Evolutionary conservation across 2,329 filamentous ascomycete species (phyloP), one percentile per base, ranked within the genome.

Genomic region (Xylariaceae sp.): DNA sequence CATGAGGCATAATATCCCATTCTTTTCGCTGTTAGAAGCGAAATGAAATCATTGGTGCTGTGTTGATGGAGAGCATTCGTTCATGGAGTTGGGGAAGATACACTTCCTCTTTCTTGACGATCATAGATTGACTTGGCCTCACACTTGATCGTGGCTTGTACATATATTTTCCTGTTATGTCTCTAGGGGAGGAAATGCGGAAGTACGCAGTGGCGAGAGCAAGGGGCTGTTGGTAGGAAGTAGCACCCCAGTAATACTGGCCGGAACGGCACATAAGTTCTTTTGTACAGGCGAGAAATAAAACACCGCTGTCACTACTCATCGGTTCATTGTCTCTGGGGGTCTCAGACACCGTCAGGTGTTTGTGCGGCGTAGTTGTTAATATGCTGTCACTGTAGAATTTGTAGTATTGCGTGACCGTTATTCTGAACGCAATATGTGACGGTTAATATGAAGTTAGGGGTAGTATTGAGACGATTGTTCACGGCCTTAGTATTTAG

Each of bases 201-300:
- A 28, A 34, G 17, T n/a, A 39, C 24, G 39, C 17, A n/a, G n/a
- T n/a, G n/a, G n/a, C n/a, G n/a, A n/a, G 26, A 21, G 9, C 17
- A 47, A 19, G 56, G 43, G 23, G 24, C 11, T 26, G 16, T 33
- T 53, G n/a, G 39, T 43, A 39, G 29, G 33, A 36, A 31, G 61
- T 37, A 41, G 45, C 17, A 37, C 16, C 48, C 44, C 54, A 63
- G 61, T 68, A 69, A 68, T 69, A 67, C 59, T 50, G 60, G 66
- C 67, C 65, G 47, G 47, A 62, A 58, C 66, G 64, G 66, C 65
- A 61, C 6, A 59, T 47, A 57, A 53, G 63, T 57, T 63, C 64
- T 53, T 69, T 68, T 69, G 65, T 69, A 63, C 55, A 59, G 54
- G 40, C 47, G 19, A 56, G 43, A 33, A 57, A 51, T 40, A 28